Conservation (phyloP, 441 rosid species). For the Corymbia calophylla region DNA sequence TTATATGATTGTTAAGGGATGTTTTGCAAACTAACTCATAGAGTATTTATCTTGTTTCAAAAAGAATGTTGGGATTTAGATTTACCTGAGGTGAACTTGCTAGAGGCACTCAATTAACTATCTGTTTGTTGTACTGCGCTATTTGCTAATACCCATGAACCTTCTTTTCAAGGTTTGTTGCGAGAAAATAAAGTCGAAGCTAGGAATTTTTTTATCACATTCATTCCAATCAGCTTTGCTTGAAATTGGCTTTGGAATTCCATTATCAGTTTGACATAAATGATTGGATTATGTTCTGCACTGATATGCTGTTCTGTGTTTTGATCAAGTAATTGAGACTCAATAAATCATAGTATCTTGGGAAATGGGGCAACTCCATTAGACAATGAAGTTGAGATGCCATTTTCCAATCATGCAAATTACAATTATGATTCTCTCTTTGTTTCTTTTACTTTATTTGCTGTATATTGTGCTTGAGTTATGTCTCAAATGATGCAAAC, state of each 20-base stretch:
- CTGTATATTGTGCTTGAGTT: not conserved
- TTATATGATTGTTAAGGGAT: not conserved
- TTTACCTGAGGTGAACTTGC: fast-evolving
- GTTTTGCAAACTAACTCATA: not conserved
- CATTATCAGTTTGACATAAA: not conserved
- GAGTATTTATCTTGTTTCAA: not conserved
- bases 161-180: not conserved
- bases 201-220: not conserved
- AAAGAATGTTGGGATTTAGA: not conserved
- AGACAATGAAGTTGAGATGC: not conserved
- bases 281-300: not conserved
- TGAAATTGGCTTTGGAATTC: not conserved
- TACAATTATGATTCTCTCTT: not conserved
- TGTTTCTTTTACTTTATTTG: not conserved
- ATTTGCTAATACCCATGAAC: not conserved
- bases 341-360: not conserved
- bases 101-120: not conserved
- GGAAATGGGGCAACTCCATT: not conserved
- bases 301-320: not conserved
- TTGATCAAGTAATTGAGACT: not conserved
- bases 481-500: not conserved
- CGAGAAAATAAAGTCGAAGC: not conserved
- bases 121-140: not conserved
- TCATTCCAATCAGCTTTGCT: not conserved
- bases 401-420: not conserved